Evolutionary conservation across 441 rosid genomes (phyloP).

Genomic region (Adansonia madagascariensis): DNA sequence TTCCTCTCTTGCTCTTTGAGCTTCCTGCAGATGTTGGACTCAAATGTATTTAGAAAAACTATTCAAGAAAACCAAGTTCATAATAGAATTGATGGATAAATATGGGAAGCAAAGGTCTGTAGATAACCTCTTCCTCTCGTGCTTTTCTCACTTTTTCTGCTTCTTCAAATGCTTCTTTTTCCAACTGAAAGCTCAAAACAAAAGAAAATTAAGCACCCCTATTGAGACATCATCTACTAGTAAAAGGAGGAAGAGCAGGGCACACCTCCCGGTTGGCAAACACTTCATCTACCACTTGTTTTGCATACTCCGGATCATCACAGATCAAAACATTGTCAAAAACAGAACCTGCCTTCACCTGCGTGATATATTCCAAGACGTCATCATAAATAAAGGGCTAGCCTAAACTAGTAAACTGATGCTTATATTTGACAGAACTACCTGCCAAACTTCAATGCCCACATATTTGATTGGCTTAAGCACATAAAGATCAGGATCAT

Average conservation of each 20-base stretch:
- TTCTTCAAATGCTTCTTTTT: conserved; percentile 81
- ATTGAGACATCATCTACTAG: background rate
- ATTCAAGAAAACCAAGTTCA: background rate
- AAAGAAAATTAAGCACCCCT: background rate
- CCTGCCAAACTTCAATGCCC: conserved; percentile 96
- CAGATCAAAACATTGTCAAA: conserved; percentile 77
- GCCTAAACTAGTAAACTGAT: background rate
- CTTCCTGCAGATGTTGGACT: conserved; percentile 51
- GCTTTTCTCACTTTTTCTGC: conserved; percentile 84
- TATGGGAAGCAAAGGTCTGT: background rate
- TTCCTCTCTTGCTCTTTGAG: conserved; percentile 70
- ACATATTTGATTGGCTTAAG: conserved; percentile 78
- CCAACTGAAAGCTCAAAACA: conserved; percentile 49
- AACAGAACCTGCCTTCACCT: conserved; percentile 89
- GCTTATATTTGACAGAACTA: conserved; percentile 23
- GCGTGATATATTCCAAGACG: conserved; percentile 13
- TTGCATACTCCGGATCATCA: conserved; percentile 87
- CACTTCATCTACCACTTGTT: conserved; percentile 68
- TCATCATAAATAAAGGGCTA: conserved; percentile 3
- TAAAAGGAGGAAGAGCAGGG: conserved; percentile 12
- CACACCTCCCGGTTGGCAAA: conserved; percentile 69
- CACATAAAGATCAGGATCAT: conserved; percentile 91
- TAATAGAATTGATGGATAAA: background rate
- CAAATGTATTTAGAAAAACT: background rate
- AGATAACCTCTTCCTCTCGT: conserved; percentile 76